These are phyloP conservation scores for Hypholoma sublateritium DNA, from an alignment of 768 basidiomycete species.

Conservation along the genomic window DNA sequence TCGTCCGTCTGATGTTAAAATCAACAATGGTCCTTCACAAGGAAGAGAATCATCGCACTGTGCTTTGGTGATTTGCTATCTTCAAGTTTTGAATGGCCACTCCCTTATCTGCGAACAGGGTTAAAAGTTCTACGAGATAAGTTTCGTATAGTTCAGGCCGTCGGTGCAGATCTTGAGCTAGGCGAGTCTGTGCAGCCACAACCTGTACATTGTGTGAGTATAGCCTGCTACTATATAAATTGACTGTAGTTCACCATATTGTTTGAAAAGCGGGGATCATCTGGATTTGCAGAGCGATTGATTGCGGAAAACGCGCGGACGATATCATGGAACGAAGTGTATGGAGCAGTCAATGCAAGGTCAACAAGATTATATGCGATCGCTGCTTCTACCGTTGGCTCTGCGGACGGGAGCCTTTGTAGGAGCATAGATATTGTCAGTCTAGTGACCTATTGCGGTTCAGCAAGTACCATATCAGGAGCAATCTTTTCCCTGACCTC, in stretches of 20 bases:
- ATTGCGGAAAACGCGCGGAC: conserved; percentile 82
- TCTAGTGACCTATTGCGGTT: conserved; percentile 61
- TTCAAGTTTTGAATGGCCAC: conserved; percentile 85
- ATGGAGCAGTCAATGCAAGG: conserved; percentile 77
- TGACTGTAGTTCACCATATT: conserved; percentile 63
- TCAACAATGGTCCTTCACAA: background rate
- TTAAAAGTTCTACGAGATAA: conserved; percentile 83
- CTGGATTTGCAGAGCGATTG: conserved; percentile 83
- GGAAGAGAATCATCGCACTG: conserved; percentile 40
- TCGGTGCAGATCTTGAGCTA: conserved; percentile 75
- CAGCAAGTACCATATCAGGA: background rate
- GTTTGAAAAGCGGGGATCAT: conserved; percentile 85
- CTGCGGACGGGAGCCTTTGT: conserved; percentile 81
- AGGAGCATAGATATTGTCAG: conserved; percentile 91
- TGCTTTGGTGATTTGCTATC: conserved; percentile 60
- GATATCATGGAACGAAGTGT: conserved; percentile 78
- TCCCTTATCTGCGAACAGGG: conserved; percentile 88
- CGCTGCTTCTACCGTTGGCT: conserved; percentile 86
- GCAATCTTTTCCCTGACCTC: conserved; percentile 49
- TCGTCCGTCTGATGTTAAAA: conserved; percentile 58
- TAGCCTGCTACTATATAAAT: background rate
- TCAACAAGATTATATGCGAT: conserved; percentile 93
- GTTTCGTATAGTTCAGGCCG: conserved; percentile 76
- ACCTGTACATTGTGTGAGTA: conserved; percentile 44
- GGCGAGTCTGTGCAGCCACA: conserved; percentile 85